Conservation (phyloP, 2,329 filamentous ascomycete species). For the Blumeria graminis region DNA sequence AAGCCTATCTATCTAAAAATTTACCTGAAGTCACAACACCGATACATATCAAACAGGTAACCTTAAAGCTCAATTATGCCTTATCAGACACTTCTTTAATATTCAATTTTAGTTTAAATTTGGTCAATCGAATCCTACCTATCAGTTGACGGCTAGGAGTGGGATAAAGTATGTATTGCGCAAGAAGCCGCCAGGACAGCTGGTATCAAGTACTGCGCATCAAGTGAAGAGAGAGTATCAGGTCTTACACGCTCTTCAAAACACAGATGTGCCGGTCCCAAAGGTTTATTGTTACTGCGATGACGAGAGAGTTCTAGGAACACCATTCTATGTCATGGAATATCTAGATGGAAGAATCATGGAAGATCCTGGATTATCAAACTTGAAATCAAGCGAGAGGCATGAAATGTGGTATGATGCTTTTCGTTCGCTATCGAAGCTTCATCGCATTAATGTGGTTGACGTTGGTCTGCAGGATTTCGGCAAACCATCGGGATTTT, state of each 20-base stretch:
- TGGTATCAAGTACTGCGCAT: constrained; percentile 83
- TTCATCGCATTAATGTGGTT: constrained; percentile 50
- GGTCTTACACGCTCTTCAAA: constrained; percentile 61
- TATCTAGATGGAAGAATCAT: constrained; percentile 88
- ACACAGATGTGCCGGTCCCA: constrained; percentile 67
- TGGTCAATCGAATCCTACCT: constrained; percentile 93
- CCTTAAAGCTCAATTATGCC: constrained; percentile 5
- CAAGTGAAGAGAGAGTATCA: constrained; percentile 90
- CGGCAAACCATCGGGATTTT: constrained; percentile 56
- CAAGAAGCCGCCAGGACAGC: constrained; percentile 90
- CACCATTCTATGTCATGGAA: constrained; percentile 92
- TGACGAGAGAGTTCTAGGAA: constrained; percentile 57
- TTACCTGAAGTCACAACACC: constrained; percentile 70
- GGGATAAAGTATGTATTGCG: constrained; percentile 63
- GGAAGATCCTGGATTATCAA: constrained; percentile 65
- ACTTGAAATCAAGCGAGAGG: constrained; percentile 41
- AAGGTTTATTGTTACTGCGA: constrained; percentile 67
- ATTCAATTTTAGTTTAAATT: constrained; percentile 52
- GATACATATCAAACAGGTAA: constrained; percentile 70
- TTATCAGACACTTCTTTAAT: not conserved
- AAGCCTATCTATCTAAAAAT: constrained; percentile 50
- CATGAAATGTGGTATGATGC: constrained; percentile 69
- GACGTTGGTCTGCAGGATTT: constrained; percentile 46
- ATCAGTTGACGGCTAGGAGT: constrained; percentile 56
- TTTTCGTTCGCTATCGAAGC: constrained; percentile 56